Evolutionary conservation across 805 yeast species (phyloP).

Genomic region (Starmerella khaoyaiensis): DNA sequence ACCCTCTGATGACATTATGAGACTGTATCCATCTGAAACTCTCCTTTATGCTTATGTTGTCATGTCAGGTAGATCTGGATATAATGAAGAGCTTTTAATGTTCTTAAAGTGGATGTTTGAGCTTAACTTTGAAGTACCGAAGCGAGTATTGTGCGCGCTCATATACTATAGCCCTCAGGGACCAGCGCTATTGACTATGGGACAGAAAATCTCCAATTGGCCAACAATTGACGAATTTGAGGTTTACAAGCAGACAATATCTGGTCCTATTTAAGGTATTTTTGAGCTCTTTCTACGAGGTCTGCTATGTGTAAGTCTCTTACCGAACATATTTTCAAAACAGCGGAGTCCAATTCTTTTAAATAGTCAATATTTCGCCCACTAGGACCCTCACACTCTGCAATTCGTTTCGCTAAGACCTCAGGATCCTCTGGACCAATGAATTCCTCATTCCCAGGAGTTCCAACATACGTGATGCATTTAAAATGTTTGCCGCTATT

Average conservation of each 20-base stretch:
- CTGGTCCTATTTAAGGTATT: slow-evolving; percentile 6
- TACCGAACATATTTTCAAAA: slow-evolving; percentile 31
- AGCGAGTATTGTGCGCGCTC: slow-evolving; percentile 31
- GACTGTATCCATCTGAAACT: slow-evolving; percentile 34
- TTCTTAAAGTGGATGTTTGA: slow-evolving; percentile 45
- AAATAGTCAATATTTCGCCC: slow-evolving; percentile 71
- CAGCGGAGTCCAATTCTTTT: slow-evolving; percentile 38
- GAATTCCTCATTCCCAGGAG: slow-evolving; percentile 66
- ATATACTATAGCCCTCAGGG: slow-evolving; percentile 27
- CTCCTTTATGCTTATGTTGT: slow-evolving; percentile 44
- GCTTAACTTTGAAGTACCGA: slow-evolving; percentile 34
- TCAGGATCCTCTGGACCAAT: slow-evolving; percentile 62
- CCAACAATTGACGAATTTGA: slow-evolving; percentile 24
- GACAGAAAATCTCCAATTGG: slow-evolving; percentile 22
- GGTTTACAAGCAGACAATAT: slow-evolving; percentile 9
- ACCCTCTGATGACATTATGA: slow-evolving; percentile 22
- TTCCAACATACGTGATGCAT: slow-evolving; percentile 71
- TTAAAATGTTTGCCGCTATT: slow-evolving; percentile 27
- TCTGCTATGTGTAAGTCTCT: slow-evolving; percentile 35
- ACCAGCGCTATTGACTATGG: slow-evolving; percentile 21
- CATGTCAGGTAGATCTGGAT: slow-evolving; percentile 37
- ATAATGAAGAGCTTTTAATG: slow-evolving; percentile 37
- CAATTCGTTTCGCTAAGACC: slow-evolving; percentile 50
- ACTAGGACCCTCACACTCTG: slow-evolving; percentile 55
- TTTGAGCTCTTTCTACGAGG: slow-evolving; percentile 26